Conservation (phyloP, 2,329 filamentous ascomycete genomes). For the Diaporthe capsici region DNA sequence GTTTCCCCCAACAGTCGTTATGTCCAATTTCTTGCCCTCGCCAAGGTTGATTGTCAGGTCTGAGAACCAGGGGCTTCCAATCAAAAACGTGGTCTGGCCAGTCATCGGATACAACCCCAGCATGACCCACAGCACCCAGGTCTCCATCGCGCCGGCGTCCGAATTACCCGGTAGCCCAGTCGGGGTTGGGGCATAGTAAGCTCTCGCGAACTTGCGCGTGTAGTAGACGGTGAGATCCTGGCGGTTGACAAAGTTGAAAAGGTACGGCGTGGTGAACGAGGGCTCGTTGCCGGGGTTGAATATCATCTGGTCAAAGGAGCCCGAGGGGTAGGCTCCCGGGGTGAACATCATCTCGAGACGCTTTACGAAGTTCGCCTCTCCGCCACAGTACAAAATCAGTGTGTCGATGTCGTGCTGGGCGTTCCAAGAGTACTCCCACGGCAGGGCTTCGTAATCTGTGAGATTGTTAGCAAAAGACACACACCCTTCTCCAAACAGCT, state of each 20-base stretch:
- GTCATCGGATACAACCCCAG: conserved; percentile 78
- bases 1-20: conserved; percentile 64
- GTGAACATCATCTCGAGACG: conserved; percentile 74
- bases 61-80: conserved; percentile 74
- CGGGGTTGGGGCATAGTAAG: conserved; percentile 69
- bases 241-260: conserved; percentile 76
- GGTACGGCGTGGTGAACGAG: conserved; percentile 75
- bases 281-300: conserved; percentile 80
- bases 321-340: conserved; percentile 58
- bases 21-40: conserved; percentile 61
- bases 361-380: conserved; percentile 65
- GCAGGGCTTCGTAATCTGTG: conserved; percentile 68
- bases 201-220: conserved; percentile 70
- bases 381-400: conserved; percentile 69
- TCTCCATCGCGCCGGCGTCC: conserved; percentile 81
- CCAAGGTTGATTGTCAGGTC: conserved; percentile 72
- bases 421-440: conserved; percentile 78
- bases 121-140: conserved; percentile 78
- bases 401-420: conserved; percentile 75
- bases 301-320: conserved; percentile 67
- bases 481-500: not conserved
- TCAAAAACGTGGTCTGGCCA: conserved; percentile 76
- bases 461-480: not conserved
- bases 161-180: conserved; percentile 77
- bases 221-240: conserved; percentile 73